These are phyloP conservation scores for Colletotrichum eleusines DNA, from an alignment of 2,329 filamentous ascomycete genomes.

Conservation along the genomic window DNA sequence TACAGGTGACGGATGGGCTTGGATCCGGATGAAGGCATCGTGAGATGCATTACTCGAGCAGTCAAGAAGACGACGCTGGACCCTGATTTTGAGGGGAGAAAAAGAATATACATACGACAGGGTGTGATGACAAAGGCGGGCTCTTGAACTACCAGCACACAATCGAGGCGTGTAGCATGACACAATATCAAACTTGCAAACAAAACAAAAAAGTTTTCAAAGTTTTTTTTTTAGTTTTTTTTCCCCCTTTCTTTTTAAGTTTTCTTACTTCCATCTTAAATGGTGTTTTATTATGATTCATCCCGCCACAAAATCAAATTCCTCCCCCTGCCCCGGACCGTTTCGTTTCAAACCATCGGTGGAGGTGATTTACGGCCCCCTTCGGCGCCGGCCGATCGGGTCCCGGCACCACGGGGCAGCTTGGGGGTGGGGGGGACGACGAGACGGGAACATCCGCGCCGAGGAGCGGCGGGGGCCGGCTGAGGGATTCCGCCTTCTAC, in stretches of 20 bases:
- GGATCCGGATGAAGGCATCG: not conserved
- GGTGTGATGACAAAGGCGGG: not conserved
- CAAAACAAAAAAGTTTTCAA: too few species aligned
- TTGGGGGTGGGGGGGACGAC: too few species aligned
- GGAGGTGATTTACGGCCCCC: constrained; percentile 14
- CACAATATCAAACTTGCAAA: too few species aligned
- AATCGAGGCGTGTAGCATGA: not conserved
- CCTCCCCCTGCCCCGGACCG: too few species aligned
- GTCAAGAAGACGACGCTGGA: not conserved
- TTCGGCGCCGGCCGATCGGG: constrained; percentile 27
- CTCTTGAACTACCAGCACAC: not conserved
- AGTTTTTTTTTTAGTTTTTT: not conserved
- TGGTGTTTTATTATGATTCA: not conserved
- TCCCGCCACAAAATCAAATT: too few species aligned
- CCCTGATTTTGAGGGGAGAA: too few species aligned
- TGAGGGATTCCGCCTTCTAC: not conserved
- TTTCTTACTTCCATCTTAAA: not conserved
- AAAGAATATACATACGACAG: not conserved
- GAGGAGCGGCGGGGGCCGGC: not conserved
- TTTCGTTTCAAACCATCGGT: constrained; percentile 8
- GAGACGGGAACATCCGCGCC: constrained; percentile 21
- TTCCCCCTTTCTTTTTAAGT: not conserved
- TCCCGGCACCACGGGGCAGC: constrained; percentile 6
- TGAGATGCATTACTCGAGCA: not conserved
- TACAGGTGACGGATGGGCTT: not conserved